Percentiles rank a stretch among this genome's conserved stretches.
Evolutionary conservation across 495 filamentous ascomycete species (phyloP).

Genomic region (Acidomyces sp.): DNA sequence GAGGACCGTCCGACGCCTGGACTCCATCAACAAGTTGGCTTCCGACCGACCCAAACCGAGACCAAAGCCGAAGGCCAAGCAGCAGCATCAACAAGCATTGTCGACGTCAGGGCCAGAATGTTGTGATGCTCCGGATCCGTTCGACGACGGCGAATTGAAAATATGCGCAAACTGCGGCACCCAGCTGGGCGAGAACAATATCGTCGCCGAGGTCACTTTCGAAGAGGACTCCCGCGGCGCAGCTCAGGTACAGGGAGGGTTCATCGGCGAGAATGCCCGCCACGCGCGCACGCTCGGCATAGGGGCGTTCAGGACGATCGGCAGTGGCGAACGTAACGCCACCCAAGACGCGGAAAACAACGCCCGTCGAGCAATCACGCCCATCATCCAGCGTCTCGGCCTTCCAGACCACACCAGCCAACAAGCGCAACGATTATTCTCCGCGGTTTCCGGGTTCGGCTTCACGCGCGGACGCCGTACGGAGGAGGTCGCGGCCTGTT

Average conservation of each 20-base stretch:
- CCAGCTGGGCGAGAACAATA: constrained; percentile 66
- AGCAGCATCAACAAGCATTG: no score
- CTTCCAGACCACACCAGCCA: constrained; percentile 48
- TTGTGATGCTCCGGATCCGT: constrained; percentile 11
- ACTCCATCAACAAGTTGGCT: neutral
- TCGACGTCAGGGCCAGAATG: no score
- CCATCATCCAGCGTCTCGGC: constrained; percentile 16
- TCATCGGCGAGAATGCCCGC: constrained; percentile 67
- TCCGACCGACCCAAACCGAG: neutral
- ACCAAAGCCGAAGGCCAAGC: constrained; percentile 1
- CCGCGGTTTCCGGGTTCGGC: constrained; percentile 59
- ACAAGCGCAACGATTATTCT: constrained; percentile 58
- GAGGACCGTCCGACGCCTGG: neutral
- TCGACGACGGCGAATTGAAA: constrained; percentile 36
- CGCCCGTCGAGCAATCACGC: constrained; percentile 1
- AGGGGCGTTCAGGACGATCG: constrained; percentile 42
- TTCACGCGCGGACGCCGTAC: constrained; percentile 86
- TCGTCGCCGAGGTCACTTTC: constrained; percentile 82
- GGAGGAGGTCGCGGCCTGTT: constrained; percentile 68
- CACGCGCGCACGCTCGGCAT: constrained; percentile 49
- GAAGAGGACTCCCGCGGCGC: constrained; percentile 72
- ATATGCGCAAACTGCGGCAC: constrained; percentile 76
- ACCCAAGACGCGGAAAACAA: constrained; percentile 18
- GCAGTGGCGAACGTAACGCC: constrained; percentile 44
- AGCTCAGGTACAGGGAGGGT: constrained; percentile 81